These are phyloP conservation scores for Neurospora terricola DNA, from an alignment of 495 filamentous ascomycete genomes.

Conservation along the genomic window DNA sequence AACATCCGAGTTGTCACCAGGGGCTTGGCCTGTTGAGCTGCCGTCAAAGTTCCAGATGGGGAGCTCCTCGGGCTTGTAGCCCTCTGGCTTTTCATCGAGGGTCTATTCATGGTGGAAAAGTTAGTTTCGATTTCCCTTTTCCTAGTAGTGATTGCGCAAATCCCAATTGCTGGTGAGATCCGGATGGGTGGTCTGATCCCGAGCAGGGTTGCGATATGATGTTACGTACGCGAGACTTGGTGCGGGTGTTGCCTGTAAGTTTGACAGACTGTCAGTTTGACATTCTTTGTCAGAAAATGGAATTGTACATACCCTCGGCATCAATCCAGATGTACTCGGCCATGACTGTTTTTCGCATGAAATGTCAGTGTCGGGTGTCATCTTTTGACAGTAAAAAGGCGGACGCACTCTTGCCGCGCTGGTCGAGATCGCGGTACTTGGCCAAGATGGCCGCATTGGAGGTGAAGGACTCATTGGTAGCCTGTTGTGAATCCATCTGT, in stretches of 20 bases:
- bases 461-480: neutral
- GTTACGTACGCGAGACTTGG: conserved; percentile 75
- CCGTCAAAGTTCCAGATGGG: conserved; percentile 98
- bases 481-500: neutral
- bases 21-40: conserved; percentile 71
- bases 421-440: neutral
- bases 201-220: conserved; percentile 8
- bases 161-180: neutral
- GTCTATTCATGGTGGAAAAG: neutral
- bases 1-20: conserved; percentile 90
- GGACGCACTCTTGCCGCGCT: neutral
- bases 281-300: neutral
- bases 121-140: conserved; percentile 3
- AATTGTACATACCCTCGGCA: conserved; percentile 33
- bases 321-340: conserved; percentile 93
- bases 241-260: conserved; percentile 47
- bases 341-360: conserved; percentile 34
- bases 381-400: too few species aligned
- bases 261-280: neutral
- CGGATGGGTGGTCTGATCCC: conserved; percentile 2
- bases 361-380: neutral
- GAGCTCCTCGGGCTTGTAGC: conserved; percentile 60
- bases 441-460: neutral
- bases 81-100: conserved; percentile 60
- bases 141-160: neutral